phyloP scores from a whole-genome alignment of 176 grass and related monocot genomes.

The Oryza longistaminata region DNA sequence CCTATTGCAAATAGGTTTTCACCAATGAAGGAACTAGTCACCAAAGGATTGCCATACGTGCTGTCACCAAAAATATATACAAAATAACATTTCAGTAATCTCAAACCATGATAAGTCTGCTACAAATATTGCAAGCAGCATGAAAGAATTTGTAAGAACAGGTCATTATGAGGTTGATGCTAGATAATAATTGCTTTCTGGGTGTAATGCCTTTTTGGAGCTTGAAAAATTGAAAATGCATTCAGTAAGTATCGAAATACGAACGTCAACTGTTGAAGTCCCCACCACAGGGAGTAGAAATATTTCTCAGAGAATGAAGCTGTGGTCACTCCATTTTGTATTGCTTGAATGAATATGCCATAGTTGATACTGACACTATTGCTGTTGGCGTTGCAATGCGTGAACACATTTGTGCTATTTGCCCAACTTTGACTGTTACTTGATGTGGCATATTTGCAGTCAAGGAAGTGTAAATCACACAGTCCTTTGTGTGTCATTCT shows the following conservation, averaged over 20 bases:
- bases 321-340: slow-evolving; percentile 33
- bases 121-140: background rate
- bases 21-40: slow-evolving; percentile 45
- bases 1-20: slow-evolving; percentile 50
- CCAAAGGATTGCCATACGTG: slow-evolving; percentile 42
- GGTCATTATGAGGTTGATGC: background rate
- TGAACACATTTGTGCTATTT: slow-evolving; percentile 40
- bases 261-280: slow-evolving; percentile 49
- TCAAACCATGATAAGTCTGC: background rate
- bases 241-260: background rate
- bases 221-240: background rate
- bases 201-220: background rate
- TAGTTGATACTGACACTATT: slow-evolving; percentile 27
- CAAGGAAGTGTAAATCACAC: slow-evolving; percentile 46
- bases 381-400: slow-evolving; percentile 26
- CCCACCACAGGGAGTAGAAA: slow-evolving; percentile 60
- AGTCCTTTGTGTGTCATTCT: background rate
- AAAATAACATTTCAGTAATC: background rate
- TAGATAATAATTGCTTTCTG: background rate
- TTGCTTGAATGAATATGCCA: slow-evolving; percentile 44
- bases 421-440: slow-evolving; percentile 40
- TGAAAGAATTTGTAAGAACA: background rate
- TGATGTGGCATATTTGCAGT: slow-evolving; percentile 26
- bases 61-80: slow-evolving; percentile 25
- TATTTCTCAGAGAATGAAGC: slow-evolving; percentile 43